phyloP scores from a whole-genome alignment of 768 basidiomycete species.

The Suillus hirtellus region DNA sequence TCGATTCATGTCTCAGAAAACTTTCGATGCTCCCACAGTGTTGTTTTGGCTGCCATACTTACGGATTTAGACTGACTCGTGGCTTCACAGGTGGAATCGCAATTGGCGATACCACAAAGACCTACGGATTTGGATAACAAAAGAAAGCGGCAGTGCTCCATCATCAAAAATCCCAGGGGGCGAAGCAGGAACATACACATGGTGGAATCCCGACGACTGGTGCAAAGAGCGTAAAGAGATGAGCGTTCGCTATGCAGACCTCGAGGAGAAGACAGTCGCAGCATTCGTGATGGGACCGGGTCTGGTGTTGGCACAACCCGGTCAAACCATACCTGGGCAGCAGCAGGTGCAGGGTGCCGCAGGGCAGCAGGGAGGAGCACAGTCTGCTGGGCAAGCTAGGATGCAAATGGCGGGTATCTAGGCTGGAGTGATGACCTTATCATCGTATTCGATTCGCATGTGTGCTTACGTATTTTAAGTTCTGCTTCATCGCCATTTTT shows the following conservation, averaged over 20 bases:
- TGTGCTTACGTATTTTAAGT: conserved; percentile 23
- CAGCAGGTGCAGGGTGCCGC: conserved; percentile 36
- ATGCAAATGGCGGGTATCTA: conserved; percentile 38
- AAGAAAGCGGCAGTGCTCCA: conserved; percentile 77
- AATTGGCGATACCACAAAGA: conserved; percentile 98
- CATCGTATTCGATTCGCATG: conserved; percentile 18
- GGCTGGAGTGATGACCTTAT: conserved; percentile 18
- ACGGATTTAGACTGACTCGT: conserved; percentile 11
- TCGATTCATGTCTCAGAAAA: conserved; percentile 8
- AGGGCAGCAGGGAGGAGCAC: conserved; percentile 29
- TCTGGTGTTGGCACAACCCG: conserved; percentile 40
- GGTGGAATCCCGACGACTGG: conserved; percentile 85
- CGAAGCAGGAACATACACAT: conserved; percentile 87
- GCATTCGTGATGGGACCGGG: conserved; percentile 57
- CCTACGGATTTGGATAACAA: conserved; percentile 79
- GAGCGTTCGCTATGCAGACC: conserved; percentile 70
- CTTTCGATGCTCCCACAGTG: background rate
- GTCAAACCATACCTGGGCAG: conserved; percentile 38
- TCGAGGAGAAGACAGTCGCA: conserved; percentile 71
- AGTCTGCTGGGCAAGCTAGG: conserved; percentile 30
- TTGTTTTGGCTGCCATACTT: conserved; percentile 2
- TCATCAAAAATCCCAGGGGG: conserved; percentile 78
- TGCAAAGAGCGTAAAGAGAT: conserved; percentile 76
- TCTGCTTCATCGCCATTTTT: conserved; percentile 25
- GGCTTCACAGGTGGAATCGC: conserved; percentile 70